Conservation (phyloP, 345 rosid genomes). For the Viola odorata region DNA sequence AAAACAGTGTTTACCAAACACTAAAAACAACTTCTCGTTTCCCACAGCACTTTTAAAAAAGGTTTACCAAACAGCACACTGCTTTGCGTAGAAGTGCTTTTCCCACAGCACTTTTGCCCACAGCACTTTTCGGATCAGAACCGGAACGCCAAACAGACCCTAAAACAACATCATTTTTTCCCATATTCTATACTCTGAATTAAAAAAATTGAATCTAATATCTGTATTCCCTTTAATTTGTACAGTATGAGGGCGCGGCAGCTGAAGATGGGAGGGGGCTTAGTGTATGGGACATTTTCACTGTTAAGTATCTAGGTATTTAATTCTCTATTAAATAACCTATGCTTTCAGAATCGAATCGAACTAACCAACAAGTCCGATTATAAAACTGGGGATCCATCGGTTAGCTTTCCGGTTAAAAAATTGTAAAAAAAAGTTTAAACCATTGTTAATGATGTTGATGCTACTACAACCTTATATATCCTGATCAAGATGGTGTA, state of each 20-base stretch:
- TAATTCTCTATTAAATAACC: not conserved
- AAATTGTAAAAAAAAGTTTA: not conserved
- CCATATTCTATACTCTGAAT: too few species aligned
- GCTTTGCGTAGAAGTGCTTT: too few species aligned
- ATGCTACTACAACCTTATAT: not conserved
- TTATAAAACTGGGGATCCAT: not conserved
- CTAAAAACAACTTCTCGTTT: too few species aligned
- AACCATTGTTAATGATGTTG: not conserved
- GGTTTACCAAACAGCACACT: too few species aligned
- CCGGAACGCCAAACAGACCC: too few species aligned
- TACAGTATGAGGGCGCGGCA: constrained; percentile 21
- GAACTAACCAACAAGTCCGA: not conserved
- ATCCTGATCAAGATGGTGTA: not conserved
- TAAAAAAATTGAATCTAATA: not conserved
- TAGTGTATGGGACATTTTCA: constrained; percentile 19
- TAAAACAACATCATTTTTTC: too few species aligned
- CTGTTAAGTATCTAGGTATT: constrained; percentile 14
- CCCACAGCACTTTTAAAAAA: too few species aligned
- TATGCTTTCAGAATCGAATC: not conserved
- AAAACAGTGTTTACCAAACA: too few species aligned
- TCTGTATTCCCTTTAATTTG: not conserved
- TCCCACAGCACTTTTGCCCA: too few species aligned
- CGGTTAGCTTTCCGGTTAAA: not conserved
- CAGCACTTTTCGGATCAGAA: too few species aligned
- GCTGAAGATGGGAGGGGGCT: constrained; percentile 17